These are phyloP conservation scores for Apiotrichum veenhuisii DNA, from an alignment of 1,284 basidiomycete genomes.

Conservation along the genomic window DNA sequence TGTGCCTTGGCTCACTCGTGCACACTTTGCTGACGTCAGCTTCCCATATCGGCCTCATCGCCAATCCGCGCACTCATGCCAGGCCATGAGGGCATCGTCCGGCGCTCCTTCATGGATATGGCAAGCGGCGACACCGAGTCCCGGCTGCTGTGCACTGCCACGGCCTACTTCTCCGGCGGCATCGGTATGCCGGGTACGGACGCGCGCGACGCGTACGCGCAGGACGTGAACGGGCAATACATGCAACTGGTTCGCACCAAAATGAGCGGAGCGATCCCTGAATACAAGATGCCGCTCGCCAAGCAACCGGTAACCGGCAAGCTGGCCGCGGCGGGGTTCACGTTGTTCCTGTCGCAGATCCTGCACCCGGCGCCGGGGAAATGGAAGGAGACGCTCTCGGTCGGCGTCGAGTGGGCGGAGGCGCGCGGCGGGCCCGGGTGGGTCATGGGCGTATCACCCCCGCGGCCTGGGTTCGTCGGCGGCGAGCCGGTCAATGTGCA, in stretches of 20 bases:
- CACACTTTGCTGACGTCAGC: not conserved
- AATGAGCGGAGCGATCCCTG: no score
- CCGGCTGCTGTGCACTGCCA: conserved; percentile 1
- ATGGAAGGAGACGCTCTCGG: conserved; percentile 7
- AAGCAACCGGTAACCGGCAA: conserved; percentile 1
- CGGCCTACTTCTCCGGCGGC: conserved; percentile 2
- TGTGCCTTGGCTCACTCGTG: not conserved
- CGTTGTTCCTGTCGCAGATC: conserved; percentile 3
- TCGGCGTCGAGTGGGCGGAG: conserved; percentile 6
- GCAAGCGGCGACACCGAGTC: conserved; percentile 2
- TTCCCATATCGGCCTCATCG: not conserved
- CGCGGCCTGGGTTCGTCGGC: conserved; percentile 1
- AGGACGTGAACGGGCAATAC: conserved; percentile 1
- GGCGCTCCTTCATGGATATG: conserved; percentile 1
- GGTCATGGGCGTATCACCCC: conserved; percentile 5
- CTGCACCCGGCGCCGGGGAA: conserved; percentile 1
- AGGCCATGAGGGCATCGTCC: not conserved
- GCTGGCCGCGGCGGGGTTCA: conserved; percentile 5
- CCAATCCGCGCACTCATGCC: not conserved
- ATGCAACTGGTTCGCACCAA: conserved; percentile 1
- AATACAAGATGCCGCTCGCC: no score
- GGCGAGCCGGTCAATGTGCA: not conserved
- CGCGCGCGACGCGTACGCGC: not conserved
- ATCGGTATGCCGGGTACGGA: not conserved
- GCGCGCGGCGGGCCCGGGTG: conserved; percentile 7